Percentiles rank a stretch among this genome's conserved stretches.
Conservation (phyloP, 306 rosid species). For the Gillenia trifoliata region DNA sequence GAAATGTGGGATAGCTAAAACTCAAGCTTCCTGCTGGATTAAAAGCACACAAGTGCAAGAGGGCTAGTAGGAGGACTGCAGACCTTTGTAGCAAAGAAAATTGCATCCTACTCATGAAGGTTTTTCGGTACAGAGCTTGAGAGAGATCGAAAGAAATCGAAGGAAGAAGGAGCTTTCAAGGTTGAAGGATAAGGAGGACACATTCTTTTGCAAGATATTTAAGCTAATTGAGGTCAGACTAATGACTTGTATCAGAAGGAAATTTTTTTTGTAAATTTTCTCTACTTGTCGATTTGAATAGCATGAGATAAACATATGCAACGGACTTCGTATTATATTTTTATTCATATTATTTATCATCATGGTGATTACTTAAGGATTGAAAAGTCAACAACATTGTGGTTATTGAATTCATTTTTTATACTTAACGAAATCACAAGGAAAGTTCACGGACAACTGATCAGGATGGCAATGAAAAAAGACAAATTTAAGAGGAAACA, state of each 20-base stretch:
- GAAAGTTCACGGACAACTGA: neutral
- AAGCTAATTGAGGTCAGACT: neutral
- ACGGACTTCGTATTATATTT: neutral
- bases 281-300: neutral
- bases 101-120: neutral
- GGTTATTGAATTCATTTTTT: neutral
- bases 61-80: neutral
- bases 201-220: neutral
- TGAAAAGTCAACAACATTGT: neutral
- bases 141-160: neutral
- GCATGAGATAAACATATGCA: too few relatives aligned
- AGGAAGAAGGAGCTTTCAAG: neutral
- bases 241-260: neutral
- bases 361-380: neutral
- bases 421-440: neutral
- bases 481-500: neutral
- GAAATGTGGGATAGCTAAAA: slow-evolving; percentile 22
- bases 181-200: neutral
- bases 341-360: neutral
- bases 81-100: neutral
- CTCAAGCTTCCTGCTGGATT: slow-evolving; percentile 7
- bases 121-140: neutral
- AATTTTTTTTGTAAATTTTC: neutral
- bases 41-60: neutral
- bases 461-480: neutral